phyloP scores from a whole-genome alignment of 1,284 basidiomycete genomes.

The Puccinia horiana region DNA sequence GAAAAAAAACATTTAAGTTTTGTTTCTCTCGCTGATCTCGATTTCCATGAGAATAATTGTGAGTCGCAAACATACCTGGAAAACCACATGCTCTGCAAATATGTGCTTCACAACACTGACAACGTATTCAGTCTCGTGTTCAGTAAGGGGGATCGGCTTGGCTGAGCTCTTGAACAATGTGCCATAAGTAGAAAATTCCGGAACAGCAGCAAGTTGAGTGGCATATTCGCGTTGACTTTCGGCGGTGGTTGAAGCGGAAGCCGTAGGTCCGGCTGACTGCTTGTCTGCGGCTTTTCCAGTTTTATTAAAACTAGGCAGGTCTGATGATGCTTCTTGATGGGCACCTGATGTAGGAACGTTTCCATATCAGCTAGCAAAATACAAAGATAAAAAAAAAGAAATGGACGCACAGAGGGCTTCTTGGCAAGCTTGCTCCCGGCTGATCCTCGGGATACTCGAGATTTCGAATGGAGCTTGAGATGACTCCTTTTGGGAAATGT shows the following conservation, averaged over 20 bases:
- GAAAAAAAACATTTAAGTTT: background rate
- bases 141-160: constrained; percentile 82
- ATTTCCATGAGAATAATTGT: background rate
- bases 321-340: constrained; percentile 44
- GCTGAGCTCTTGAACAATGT: constrained; percentile 80
- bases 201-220: constrained; percentile 79
- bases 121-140: constrained; percentile 97
- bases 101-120: constrained; percentile 96
- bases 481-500: constrained; percentile 77
- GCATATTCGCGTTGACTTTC: constrained; percentile 83
- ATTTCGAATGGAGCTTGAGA: constrained; percentile 74
- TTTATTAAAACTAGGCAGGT: constrained; percentile 47
- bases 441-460: constrained; percentile 81
- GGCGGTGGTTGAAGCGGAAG: constrained; percentile 68
- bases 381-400: background rate
- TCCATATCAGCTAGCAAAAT: background rate
- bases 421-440: constrained; percentile 80
- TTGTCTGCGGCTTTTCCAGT: constrained; percentile 62
- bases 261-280: constrained; percentile 66
- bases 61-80: constrained; percentile 69
- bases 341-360: constrained; percentile 36
- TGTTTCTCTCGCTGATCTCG: background rate
- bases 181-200: constrained; percentile 84
- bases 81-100: constrained; percentile 92
- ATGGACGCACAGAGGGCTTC: constrained; percentile 74